phyloP scores from a whole-genome alignment of 352 stramenopile species.

The Globisporangium mamillatum region DNA sequence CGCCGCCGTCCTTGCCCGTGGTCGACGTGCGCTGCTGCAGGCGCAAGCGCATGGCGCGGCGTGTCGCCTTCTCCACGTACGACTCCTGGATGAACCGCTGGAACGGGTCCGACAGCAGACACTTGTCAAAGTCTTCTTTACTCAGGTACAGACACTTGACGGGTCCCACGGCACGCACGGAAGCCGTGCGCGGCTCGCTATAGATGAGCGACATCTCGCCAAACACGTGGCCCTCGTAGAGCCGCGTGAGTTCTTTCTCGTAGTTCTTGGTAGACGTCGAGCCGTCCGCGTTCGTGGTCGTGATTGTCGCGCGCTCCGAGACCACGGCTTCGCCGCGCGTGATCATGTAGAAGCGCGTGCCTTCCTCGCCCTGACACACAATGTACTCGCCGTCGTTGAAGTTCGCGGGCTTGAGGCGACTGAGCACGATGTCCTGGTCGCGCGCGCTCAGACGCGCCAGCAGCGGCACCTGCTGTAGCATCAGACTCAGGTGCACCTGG shows the following conservation, averaged over 20 bases:
- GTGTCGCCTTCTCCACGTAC: slow-evolving; percentile 85
- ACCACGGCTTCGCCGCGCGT: slow-evolving; percentile 83
- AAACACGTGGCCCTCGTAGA: slow-evolving; percentile 89
- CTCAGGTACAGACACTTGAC: slow-evolving; percentile 86
- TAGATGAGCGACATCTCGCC: slow-evolving; percentile 89
- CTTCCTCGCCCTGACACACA: slow-evolving; percentile 86
- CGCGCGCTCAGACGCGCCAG: slow-evolving; percentile 62
- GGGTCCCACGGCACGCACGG: slow-evolving; percentile 67
- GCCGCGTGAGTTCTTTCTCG: slow-evolving; percentile 75
- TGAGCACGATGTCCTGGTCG: slow-evolving; percentile 83
- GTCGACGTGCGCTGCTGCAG: slow-evolving; percentile 57
- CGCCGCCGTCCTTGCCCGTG: slow-evolving; percentile 12
- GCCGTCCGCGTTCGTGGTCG: slow-evolving; percentile 13
- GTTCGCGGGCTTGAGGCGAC: slow-evolving; percentile 74
- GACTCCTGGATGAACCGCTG: slow-evolving; percentile 84
- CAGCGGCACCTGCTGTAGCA: slow-evolving; percentile 84
- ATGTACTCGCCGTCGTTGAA: slow-evolving; percentile 88
- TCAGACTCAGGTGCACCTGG: slow-evolving; percentile 83
- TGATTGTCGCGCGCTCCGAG: slow-evolving; percentile 50
- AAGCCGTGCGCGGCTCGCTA: slow-evolving; percentile 81
- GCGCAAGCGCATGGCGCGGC: slow-evolving; percentile 73
- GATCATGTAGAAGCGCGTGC: slow-evolving; percentile 89
- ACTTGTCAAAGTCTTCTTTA: slow-evolving; percentile 89
- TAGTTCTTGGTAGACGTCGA: slow-evolving; percentile 32
- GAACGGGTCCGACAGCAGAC: slow-evolving; percentile 76